Evolutionary conservation across 2,329 filamentous ascomycete species (phyloP).

Genomic region (Fusarium liriodendri): DNA sequence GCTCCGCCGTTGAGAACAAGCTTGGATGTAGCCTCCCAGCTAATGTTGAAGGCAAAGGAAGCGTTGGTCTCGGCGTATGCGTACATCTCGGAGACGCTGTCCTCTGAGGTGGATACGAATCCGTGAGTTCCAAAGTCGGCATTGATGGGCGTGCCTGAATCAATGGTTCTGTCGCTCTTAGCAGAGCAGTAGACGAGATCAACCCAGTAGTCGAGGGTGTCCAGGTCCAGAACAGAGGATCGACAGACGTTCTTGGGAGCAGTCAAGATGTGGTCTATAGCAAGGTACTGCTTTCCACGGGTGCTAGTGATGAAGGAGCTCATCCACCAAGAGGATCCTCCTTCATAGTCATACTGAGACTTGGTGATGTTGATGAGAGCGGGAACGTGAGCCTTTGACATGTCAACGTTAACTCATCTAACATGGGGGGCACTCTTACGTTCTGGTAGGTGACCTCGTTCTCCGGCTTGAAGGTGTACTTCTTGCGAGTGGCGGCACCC

Average conservation of each 20-base stretch:
- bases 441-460: neutral
- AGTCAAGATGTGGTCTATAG: neutral
- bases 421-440: neutral
- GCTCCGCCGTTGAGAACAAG: neutral
- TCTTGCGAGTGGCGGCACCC: neutral
- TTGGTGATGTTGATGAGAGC: neutral
- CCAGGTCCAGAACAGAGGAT: neutral
- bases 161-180: neutral
- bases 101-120: neutral
- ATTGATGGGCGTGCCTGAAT: neutral
- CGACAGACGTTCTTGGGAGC: neutral
- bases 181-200: neutral
- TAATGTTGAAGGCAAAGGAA: neutral
- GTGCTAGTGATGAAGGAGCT: neutral
- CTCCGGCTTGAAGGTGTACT: neutral
- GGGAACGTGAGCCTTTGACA: neutral
- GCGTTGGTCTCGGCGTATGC: neutral
- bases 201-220: neutral
- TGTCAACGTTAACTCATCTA: neutral
- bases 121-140: neutral
- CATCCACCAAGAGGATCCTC: neutral
- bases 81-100: neutral
- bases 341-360: neutral
- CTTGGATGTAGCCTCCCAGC: neutral
- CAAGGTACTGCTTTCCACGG: neutral